Evolutionary conservation across 495 filamentous ascomycete species (phyloP).

Genomic region (Recurvomyces mirabilis): DNA sequence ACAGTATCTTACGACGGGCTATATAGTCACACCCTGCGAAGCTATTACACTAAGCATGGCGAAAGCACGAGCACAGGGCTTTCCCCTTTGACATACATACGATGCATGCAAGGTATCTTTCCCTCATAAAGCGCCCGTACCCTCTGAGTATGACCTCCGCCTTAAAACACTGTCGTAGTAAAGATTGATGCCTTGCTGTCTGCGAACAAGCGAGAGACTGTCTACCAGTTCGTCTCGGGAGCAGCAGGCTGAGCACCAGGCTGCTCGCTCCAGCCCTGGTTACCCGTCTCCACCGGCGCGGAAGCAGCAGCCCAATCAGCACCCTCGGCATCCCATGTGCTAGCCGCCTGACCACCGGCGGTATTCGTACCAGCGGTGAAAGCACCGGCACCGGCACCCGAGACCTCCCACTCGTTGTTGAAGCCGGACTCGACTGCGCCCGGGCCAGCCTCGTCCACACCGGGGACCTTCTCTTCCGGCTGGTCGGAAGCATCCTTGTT

Average conservation of each 20-base stretch:
- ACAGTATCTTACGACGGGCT: too few species aligned
- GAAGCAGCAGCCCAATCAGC: constrained; percentile 60
- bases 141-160: too few species aligned
- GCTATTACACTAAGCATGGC: too few species aligned
- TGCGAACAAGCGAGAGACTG: constrained; percentile 16
- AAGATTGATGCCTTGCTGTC: neutral
- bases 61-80: constrained; percentile 78
- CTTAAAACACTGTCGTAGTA: neutral
- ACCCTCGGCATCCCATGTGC: constrained; percentile 72
- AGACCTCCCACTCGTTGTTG: constrained; percentile 63
- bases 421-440: constrained; percentile 73
- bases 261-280: constrained; percentile 59
- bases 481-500: constrained; percentile 58
- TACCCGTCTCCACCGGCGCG: constrained; percentile 41
- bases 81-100: constrained; percentile 51
- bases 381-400: constrained; percentile 44
- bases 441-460: constrained; percentile 74
- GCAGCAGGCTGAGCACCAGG: constrained; percentile 23
- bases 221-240: constrained; percentile 57
- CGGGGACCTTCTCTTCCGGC: constrained; percentile 49
- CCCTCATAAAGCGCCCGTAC: constrained; percentile 73
- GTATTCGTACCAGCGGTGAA: constrained; percentile 52
- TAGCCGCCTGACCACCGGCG: constrained; percentile 41
- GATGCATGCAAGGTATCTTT: constrained; percentile 65
- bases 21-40: too few species aligned